Evolutionary conservation across 1,139 yeast species (phyloP), one percentile per base, ranked within the genome.

Genomic region (Suzukiozyma palmioleophila): DNA sequence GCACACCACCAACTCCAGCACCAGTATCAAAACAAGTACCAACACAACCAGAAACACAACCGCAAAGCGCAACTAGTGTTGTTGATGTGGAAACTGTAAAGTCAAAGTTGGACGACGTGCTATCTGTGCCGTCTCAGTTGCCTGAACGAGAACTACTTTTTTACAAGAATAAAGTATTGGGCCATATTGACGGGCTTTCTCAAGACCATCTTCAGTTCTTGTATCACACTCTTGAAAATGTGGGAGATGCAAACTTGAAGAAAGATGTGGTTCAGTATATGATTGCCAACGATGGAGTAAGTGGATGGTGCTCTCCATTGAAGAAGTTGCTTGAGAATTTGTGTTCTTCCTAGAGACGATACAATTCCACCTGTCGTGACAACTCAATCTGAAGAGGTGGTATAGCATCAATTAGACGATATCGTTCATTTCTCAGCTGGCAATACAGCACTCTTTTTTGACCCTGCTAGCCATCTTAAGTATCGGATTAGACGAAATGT

Each of bases 231-330:
- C 39, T 47, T 9, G 26, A 40, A 5, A 45, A 45, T 4, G 32
- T 32, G 3, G 9, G 30, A 7, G 43, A 41, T 16, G 32, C 22
- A 5, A 25, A 28, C 1, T 33, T 55, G 52, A 47, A 63, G 57
- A 42, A 53, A 44, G 51, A 57, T 33, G 46, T 69, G 46, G 47
- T 74, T 56, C 61, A 64, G 37, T 77, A 73, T 52, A 75, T 77
- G 73, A 60, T 78, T 59, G 50, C 55, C 3, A 70, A 75, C 45
- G 75, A 66, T 40, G 81, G 81, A 2, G 74, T 74, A 3, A 69
- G 80, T 37, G 45, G 57, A 12, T 80, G 86, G 85, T 73, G 79
- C 39, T 60, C 72, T 15, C 80, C 84, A 3, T 56, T 80, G 35
- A 69, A 77, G 39, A 75, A 73, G 47, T 53, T 77, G 2, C 53